Percentiles rank a stretch among this genome's conserved stretches.
phyloP scores from a whole-genome alignment of 2,329 filamentous ascomycete species.

The Epicoccum nigrum region DNA sequence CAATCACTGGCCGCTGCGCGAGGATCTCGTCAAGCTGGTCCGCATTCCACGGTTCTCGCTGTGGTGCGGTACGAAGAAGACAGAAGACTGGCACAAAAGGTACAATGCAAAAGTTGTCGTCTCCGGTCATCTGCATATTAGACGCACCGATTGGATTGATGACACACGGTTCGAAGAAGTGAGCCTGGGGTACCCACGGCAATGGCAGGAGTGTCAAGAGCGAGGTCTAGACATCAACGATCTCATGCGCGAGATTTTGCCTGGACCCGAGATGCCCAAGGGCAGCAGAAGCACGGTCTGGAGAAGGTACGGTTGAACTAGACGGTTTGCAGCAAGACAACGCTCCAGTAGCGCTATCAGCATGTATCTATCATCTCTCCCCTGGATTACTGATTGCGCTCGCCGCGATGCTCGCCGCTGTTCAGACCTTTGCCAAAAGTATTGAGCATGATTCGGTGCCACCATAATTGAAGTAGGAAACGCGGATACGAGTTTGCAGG shows the following conservation, averaged over 20 bases:
- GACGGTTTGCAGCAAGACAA: not conserved
- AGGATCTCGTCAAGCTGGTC: constrained; percentile 53
- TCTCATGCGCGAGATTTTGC: constrained; percentile 54
- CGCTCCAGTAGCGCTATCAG: too few species aligned
- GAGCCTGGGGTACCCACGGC: constrained; percentile 55
- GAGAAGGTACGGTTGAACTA: constrained; percentile 35
- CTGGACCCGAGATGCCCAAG: constrained; percentile 47
- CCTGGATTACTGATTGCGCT: not conserved
- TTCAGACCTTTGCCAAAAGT: not conserved
- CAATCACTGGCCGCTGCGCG: constrained; percentile 55
- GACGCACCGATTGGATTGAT: constrained; percentile 56
- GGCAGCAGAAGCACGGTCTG: constrained; percentile 33
- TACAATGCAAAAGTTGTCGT: constrained; percentile 56
- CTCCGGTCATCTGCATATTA: constrained; percentile 54
- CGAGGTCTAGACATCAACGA: constrained; percentile 54
- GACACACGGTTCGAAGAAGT: constrained; percentile 56
- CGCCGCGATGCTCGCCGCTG: not conserved
- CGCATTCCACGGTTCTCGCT: constrained; percentile 52
- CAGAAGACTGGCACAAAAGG: constrained; percentile 53
- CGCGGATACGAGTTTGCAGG: constrained; percentile 2
- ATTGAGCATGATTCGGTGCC: not conserved
- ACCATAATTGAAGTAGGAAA: not conserved
- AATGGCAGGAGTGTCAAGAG: constrained; percentile 54
- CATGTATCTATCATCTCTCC: too few species aligned
- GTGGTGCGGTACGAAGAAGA: constrained; percentile 57